A percentile compares a stretch with the other conserved stretches of the same genome.
Conservation (phyloP, 78 protist genomes). For the Dictyostelium citrinum region DNA sequence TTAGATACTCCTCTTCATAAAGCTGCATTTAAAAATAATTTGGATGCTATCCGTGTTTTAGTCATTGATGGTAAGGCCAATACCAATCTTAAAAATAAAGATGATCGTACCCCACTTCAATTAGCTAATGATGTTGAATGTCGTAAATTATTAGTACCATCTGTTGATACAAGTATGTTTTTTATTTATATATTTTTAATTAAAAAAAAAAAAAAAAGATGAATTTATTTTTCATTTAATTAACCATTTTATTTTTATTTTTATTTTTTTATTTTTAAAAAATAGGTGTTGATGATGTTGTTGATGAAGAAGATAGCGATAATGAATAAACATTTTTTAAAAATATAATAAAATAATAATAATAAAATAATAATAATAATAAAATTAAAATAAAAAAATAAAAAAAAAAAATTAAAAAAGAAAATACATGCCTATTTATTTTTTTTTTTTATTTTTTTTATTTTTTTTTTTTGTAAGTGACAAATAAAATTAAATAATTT, state of each 20-base stretch:
- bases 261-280: not conserved
- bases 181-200: too few species aligned
- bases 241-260: not conserved
- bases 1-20: slow-evolving; percentile 41
- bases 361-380: not conserved
- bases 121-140: slow-evolving; percentile 51
- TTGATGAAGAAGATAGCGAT: slow-evolving; percentile 32
- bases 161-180: slow-evolving; percentile 38
- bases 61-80: slow-evolving; percentile 20
- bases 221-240: not conserved
- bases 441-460: too few species aligned
- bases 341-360: not conserved
- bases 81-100: slow-evolving; percentile 10
- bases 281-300: not conserved
- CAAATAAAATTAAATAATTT: too few species aligned
- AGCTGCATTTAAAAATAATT: slow-evolving; percentile 55
- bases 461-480: not conserved
- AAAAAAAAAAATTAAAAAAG: too few species aligned
- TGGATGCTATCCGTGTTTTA: slow-evolving; percentile 16
- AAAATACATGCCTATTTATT: too few species aligned
- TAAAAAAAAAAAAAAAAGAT: too few species aligned
- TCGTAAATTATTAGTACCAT: slow-evolving; percentile 68
- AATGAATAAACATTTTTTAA: not conserved
- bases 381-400: not conserved
- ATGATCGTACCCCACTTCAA: slow-evolving; percentile 46